Conservation (phyloP, 83 land plant genomes). For the Diphasiastrum complanatum region DNA sequence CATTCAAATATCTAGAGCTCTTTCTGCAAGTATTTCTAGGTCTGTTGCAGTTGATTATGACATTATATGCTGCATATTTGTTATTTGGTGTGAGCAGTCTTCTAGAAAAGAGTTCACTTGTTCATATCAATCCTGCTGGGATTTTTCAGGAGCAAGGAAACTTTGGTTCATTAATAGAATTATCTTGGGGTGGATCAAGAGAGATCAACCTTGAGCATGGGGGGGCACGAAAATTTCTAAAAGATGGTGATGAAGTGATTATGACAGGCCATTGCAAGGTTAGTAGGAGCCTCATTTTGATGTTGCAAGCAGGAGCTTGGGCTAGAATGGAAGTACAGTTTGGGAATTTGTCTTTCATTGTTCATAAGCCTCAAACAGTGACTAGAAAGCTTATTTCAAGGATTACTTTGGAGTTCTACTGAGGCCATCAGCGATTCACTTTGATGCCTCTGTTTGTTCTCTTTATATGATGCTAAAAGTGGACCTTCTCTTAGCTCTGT, state of each 20-base stretch:
- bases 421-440: too few species aligned
- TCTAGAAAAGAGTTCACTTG: neutral
- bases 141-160: conserved; percentile 61
- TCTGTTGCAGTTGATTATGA: too few species aligned
- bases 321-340: neutral
- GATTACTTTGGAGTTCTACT: too few species aligned
- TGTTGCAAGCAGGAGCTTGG: neutral
- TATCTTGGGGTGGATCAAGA: conserved; percentile 67
- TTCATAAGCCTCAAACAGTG: too few species aligned
- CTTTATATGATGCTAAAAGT: too few species aligned
- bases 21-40: too few species aligned
- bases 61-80: too few species aligned
- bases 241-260: conserved; percentile 95
- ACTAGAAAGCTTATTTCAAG: too few species aligned
- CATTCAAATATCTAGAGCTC: neutral
- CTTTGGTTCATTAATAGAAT: conserved; percentile 75
- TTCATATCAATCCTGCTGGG: neutral
- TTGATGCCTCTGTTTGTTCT: too few species aligned
- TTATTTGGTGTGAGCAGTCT: too few species aligned
- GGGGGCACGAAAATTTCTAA: conserved; percentile 50
- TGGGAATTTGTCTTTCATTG: neutral
- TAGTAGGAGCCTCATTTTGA: neutral
- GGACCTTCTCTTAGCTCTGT: too few species aligned
- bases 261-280: conserved; percentile 87
- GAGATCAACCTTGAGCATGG: conserved; percentile 51